Base-by-base conservation (phyloP, 2,329 filamentous ascomycete species). In the Colletotrichum abscissum region DNA sequence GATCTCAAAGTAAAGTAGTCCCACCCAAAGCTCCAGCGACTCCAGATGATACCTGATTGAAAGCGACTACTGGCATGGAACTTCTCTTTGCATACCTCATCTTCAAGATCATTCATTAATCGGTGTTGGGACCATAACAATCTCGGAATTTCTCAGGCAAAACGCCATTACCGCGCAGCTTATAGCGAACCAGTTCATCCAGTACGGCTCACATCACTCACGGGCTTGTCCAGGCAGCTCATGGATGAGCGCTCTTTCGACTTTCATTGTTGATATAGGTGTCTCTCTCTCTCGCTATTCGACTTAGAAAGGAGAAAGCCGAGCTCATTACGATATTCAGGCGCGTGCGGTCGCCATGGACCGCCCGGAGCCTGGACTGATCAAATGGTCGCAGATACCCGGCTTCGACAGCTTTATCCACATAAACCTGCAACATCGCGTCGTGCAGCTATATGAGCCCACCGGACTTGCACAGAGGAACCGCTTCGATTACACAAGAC, bases 331-430 rank as follows among this genome's bases (percentile, higher is more conserved):
- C 24, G 30, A 35, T 57, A 24, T 60, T 57, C 56, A 62, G 71
- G 67, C 60, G 62, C 67, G 60, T 28, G 71, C 49, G 67, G 71
- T 77, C 57, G 81, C 76, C 67, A 88, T 91, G 88, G 89, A 91
- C 76, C 87, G 89, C 59, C 88, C 88, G 2, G 89, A 91, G 76
- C 88, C 89, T 12, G 91, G 91, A 30, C 86, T 93, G 70, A 88
- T 92, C 78, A 90, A 91, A 78, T 93, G 91, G 91, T 92, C 90
- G 26, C 89, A 91, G 63, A 90, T 89, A 74, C 84, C 88, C 22
- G 82, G 83, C 14, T 83, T 87, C 73, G 88, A 92, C 78, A 89
- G 87, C 67, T 92, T 93, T 76, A 85, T 92, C 67, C 90, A 92
- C 77, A 87, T 92, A 80, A 92, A 92, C 77, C 81, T 92, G 60